phyloP scores from a whole-genome alignment of 768 basidiomycete genomes.

The Boletus pseudo-olivaceus region DNA sequence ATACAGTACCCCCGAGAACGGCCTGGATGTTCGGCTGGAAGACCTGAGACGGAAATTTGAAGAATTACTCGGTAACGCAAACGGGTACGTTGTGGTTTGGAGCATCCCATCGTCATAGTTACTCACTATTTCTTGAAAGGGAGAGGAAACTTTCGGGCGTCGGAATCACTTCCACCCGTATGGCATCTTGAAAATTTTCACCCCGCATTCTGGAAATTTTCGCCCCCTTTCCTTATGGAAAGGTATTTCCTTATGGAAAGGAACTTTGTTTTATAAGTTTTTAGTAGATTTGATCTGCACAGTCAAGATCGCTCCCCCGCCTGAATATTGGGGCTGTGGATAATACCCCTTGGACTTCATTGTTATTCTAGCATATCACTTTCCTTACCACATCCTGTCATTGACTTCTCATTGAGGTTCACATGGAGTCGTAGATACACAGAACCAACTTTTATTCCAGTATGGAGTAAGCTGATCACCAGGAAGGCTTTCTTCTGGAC shows the following conservation, averaged over 20 bases:
- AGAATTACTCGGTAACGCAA: slow-evolving; percentile 25
- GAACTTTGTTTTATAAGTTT: too few species aligned
- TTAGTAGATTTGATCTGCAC: background rate
- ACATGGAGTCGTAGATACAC: background rate
- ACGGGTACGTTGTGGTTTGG: slow-evolving; percentile 17
- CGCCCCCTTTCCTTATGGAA: background rate
- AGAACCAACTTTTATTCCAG: background rate
- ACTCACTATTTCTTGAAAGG: slow-evolving; percentile 10
- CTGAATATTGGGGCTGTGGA: background rate
- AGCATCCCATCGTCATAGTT: background rate
- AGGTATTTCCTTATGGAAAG: background rate
- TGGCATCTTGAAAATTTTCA: background rate
- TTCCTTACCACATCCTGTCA: background rate
- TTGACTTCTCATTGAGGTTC: background rate
- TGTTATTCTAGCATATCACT: background rate
- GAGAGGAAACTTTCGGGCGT: slow-evolving; percentile 18
- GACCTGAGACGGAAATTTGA: slow-evolving; percentile 27
- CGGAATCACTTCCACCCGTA: slow-evolving; percentile 3
- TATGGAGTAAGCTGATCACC: background rate
- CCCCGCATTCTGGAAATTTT: background rate
- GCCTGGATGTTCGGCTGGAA: slow-evolving; percentile 4
- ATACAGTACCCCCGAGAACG: slow-evolving; percentile 7
- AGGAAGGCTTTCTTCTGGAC: background rate
- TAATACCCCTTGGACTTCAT: background rate
- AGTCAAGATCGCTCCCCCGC: too few species aligned